Evolutionary conservation across 352 stramenopile species (phyloP), one percentile per base, ranked within the genome.

Genomic region (Globisporangium cystogenes): DNA sequence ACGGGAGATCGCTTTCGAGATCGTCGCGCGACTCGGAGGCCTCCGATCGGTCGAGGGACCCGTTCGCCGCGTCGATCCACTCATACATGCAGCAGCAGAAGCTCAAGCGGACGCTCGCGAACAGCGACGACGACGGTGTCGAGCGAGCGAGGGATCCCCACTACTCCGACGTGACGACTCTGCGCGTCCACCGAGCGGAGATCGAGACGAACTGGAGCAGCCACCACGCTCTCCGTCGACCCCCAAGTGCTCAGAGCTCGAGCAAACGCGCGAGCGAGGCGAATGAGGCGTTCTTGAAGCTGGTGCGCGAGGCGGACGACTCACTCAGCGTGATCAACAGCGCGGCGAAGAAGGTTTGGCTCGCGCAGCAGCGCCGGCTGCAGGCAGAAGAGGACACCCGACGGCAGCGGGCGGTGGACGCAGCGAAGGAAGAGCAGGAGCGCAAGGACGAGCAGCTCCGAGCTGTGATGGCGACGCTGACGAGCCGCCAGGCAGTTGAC

Each of bases 261-360:
- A 43, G 41, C 27, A 46, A 21, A 4, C 33, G 10, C 40, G 20
- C 20, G 11, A 44, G 1, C 15, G 31, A 48, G 7, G 35, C 55
- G 20, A 56, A 68, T 20, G 64, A 65, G 43, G 57, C 45, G 20
- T 63, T 90, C 3, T 44, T 79, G 23, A 55, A 59, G 20, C 54
- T 90, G 5, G 68, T 88, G 20, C 55, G 65, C 27, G 74, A 84
- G 37, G 72, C 71, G 3, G 77, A 90, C 27, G 80, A 88, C 53
- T 87, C 79, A n/a, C 67, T 90, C 8, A 90, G 76, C 53, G 76
- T 90, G 10, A 69, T 90, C 42, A 67, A 88, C 21, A 57, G 70
- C 27, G 60, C 65, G 26, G 80, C 80, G 20, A 70, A 72, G 41
- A 65, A 65, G 21, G n/a, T 84, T 14, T 87, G 73, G 48, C 51